Conservation (phyloP, 2,329 filamentous ascomycete genomes). For the Parasarocladium wereldwijsianum region DNA sequence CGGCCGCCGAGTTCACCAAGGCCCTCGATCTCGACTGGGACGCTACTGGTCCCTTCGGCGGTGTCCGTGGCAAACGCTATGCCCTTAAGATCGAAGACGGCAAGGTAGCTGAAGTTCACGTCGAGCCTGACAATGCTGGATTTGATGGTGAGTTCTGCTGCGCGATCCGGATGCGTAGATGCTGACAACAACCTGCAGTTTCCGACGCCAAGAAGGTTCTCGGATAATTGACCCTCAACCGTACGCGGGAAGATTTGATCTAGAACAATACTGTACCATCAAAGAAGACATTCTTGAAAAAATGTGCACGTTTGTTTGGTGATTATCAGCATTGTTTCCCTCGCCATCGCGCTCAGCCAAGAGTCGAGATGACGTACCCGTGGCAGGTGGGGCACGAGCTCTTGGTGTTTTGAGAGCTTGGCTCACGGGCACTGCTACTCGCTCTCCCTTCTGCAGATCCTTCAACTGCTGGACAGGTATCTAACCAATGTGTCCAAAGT, state of each 20-base stretch:
- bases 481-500: too few species aligned
- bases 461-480: too few species aligned
- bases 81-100: slow-evolving; percentile 72
- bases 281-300: too few species aligned
- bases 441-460: too few species aligned
- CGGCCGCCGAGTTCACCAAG: slow-evolving; percentile 64
- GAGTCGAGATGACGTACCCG: neutral
- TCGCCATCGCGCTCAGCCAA: neutral
- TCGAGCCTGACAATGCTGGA: slow-evolving; percentile 83
- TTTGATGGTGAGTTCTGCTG: slow-evolving; percentile 45
- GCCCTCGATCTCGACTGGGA: slow-evolving; percentile 76
- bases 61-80: slow-evolving; percentile 74
- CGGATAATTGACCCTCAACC: too few species aligned
- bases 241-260: too few species aligned
- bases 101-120: slow-evolving; percentile 64
- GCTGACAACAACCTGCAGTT: slow-evolving; percentile 1
- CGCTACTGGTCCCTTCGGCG: slow-evolving; percentile 62
- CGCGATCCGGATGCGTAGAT: neutral
- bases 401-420: too few species aligned
- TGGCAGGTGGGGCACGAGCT: neutral
- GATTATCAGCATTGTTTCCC: neutral
- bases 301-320: too few species aligned
- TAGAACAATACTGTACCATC: too few species aligned
- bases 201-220: slow-evolving; percentile 4
- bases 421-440: too few species aligned